phyloP scores from a whole-genome alignment of 2,329 filamentous ascomycete genomes.

The Balansia obtecta region DNA sequence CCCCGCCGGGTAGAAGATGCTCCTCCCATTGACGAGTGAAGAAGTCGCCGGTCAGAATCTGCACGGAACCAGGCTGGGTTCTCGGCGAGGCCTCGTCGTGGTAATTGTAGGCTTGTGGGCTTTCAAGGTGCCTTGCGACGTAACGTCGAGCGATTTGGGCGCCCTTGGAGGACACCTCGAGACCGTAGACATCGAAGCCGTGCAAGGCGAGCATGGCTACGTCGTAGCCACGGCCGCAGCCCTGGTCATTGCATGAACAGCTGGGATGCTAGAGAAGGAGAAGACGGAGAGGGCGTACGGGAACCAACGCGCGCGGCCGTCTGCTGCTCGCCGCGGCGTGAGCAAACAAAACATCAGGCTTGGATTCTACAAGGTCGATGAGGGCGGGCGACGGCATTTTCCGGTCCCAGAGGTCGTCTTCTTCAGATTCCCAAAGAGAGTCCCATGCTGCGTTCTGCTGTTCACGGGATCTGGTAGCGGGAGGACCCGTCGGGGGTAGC shows the following conservation, averaged over 20 bases:
- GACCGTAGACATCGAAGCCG: slow-evolving; percentile 5
- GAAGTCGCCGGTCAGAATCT: slow-evolving; percentile 3
- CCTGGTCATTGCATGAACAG: not conserved
- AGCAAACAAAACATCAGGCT: not conserved
- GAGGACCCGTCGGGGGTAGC: not conserved
- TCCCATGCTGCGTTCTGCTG: slow-evolving; percentile 3
- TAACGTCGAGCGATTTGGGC: slow-evolving; percentile 3
- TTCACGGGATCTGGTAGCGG: slow-evolving; percentile 1
- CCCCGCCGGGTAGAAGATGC: not conserved
- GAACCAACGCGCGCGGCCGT: slow-evolving; percentile 1
- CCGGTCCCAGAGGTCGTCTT: slow-evolving; percentile 6
- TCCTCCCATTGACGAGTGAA: slow-evolving; percentile 3
- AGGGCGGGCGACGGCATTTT: slow-evolving; percentile 3
- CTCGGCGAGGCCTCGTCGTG: not conserved
- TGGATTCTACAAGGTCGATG: slow-evolving; percentile 3
- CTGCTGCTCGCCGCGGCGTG: not conserved
- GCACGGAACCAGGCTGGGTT: not conserved
- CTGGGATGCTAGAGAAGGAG: too few relatives aligned
- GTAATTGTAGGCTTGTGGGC: slow-evolving; percentile 2
- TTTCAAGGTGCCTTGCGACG: not conserved
- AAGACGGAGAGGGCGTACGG: too few relatives aligned
- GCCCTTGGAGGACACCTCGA: slow-evolving; percentile 5
- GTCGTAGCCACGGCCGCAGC: slow-evolving; percentile 5
- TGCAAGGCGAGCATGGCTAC: slow-evolving; percentile 7
- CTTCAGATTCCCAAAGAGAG: slow-evolving; percentile 4